phyloP scores from a whole-genome alignment of 2,329 filamentous ascomycete species.

The Blastomyces emzantsi region DNA sequence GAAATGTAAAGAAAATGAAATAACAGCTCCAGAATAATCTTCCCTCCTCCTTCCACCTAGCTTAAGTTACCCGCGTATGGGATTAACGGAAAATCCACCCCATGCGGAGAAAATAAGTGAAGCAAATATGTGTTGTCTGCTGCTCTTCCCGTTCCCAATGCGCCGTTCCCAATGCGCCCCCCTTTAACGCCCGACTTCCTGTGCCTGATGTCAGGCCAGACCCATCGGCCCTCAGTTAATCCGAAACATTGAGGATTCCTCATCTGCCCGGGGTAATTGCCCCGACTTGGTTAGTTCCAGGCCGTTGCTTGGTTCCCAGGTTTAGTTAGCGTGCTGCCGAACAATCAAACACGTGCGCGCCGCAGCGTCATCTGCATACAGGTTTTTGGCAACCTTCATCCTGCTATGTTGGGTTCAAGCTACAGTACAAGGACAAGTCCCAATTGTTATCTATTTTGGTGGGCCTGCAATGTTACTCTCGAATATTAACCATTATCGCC shows the following conservation, averaged over 20 bases:
- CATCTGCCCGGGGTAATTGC: not conserved
- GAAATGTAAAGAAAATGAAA: not conserved
- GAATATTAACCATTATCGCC: not conserved
- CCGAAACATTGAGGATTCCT: not conserved
- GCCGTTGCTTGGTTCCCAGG: not conserved
- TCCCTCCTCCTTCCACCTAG: not conserved
- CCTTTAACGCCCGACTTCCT: not conserved
- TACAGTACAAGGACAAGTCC: not conserved
- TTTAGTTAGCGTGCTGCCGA: not conserved
- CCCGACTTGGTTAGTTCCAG: not conserved
- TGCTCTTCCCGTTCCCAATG: not conserved
- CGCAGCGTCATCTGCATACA: not conserved
- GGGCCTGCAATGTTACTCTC: not conserved
- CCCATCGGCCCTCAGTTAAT: not conserved
- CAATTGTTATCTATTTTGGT: not conserved
- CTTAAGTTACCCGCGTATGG: not conserved
- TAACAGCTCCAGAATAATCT: not conserved
- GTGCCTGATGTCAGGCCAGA: not conserved
- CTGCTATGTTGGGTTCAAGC: not conserved
- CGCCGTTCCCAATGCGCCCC: too few species aligned
- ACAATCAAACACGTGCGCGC: not conserved
- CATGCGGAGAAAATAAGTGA: not conserved
- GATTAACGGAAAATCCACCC: not conserved
- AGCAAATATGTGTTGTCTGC: not conserved
- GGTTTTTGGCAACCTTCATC: too few species aligned